Evolutionary conservation across 1,139 yeast genomes (phyloP).

Genomic region (Kodamaea derodonti): DNA sequence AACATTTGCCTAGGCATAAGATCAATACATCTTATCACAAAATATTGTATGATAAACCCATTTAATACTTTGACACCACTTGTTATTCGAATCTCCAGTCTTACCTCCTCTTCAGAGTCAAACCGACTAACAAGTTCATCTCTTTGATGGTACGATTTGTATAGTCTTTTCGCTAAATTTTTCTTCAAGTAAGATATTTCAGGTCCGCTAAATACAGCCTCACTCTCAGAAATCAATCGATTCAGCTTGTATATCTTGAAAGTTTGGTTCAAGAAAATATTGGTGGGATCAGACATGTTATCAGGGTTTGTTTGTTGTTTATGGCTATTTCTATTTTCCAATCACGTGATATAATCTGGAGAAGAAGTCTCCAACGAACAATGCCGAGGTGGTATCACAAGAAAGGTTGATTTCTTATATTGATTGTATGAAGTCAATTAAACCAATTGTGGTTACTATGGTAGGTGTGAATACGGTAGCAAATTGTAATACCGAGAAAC

Average conservation of each 20-base stretch:
- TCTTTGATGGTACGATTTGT: conserved; percentile 2
- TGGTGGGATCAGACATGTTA: conserved; percentile 1
- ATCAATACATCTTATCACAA: conserved; percentile 11
- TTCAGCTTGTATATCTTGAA: conserved; percentile 13
- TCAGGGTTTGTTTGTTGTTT: not conserved
- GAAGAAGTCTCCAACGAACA: too few relatives aligned
- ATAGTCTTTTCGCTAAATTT: conserved; percentile 8
- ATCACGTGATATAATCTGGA: not conserved
- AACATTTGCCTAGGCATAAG: conserved; percentile 12
- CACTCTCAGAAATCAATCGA: conserved; percentile 3
- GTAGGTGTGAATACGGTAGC: too few relatives aligned
- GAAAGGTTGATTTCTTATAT: too few relatives aligned
- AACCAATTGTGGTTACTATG: too few relatives aligned
- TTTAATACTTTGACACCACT: conserved; percentile 5
- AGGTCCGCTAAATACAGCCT: conserved; percentile 1
- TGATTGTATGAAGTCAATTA: too few relatives aligned
- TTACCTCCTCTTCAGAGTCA: conserved; percentile 9
- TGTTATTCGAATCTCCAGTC: conserved; percentile 8
- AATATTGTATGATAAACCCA: conserved; percentile 7
- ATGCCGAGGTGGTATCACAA: too few relatives aligned
- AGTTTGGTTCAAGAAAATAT: conserved; percentile 12
- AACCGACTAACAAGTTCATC: conserved; percentile 12
- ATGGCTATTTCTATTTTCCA: not conserved
- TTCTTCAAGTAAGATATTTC: conserved; percentile 8
- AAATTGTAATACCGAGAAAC: too few relatives aligned